Percentiles rank a stretch among this genome's conserved stretches.
These are phyloP conservation scores for Massarina eburnea DNA, from an alignment of 2,329 filamentous ascomycete species.

Conservation along the genomic window DNA sequence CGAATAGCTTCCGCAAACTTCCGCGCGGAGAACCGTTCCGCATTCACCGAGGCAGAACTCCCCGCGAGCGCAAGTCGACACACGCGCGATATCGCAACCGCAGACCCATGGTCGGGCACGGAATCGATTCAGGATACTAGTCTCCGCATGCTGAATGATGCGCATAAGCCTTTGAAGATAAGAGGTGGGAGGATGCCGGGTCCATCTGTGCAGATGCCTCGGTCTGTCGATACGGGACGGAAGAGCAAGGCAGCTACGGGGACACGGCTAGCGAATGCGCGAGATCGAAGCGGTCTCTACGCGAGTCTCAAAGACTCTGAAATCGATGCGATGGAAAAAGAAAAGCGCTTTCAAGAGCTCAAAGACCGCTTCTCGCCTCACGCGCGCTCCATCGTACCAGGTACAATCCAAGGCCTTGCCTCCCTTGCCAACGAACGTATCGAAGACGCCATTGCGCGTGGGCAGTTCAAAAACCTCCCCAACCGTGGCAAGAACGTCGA, in stretches of 20 bases:
- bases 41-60: constrained; percentile 57
- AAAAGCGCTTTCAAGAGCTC: constrained; percentile 71
- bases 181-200: constrained; percentile 19
- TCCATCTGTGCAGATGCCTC: constrained; percentile 25
- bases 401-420: constrained; percentile 74
- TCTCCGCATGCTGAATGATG: constrained; percentile 73
- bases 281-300: constrained; percentile 61
- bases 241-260: constrained; percentile 43
- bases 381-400: constrained; percentile 73
- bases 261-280: constrained; percentile 56
- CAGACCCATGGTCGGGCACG: constrained; percentile 74
- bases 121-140: constrained; percentile 75
- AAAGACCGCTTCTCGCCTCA: constrained; percentile 77
- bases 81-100: constrained; percentile 67
- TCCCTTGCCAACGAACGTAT: constrained; percentile 89
- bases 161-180: constrained; percentile 55
- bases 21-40: constrained; percentile 54
- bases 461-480: constrained; percentile 82
- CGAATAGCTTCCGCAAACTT: constrained; percentile 60
- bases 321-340: constrained; percentile 71
- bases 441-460: constrained; percentile 88
- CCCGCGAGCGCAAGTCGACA: constrained; percentile 66
- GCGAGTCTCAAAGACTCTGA: constrained; percentile 54
- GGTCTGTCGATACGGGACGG: constrained; percentile 35
- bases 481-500: constrained; percentile 71